A percentile compares a stretch with the other conserved stretches of the same genome.
Evolutionary conservation across 2,329 filamentous ascomycete genomes (phyloP).

Genomic region (Pseudocercospora eumusae): DNA sequence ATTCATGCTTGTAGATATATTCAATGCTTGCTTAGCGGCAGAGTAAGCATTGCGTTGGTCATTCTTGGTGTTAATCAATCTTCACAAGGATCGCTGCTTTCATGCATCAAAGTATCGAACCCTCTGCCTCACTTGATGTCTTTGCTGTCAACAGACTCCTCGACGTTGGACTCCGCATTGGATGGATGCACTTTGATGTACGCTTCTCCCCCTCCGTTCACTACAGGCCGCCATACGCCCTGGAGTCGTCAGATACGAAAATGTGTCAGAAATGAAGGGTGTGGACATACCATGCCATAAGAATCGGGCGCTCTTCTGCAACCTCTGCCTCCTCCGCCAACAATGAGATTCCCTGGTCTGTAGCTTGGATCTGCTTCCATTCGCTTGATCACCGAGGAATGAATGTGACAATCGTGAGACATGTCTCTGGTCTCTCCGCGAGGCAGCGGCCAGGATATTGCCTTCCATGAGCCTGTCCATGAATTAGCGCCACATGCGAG

Average conservation of each 20-base stretch:
- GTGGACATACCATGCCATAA: constrained; percentile 61
- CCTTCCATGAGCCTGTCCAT: constrained; percentile 65
- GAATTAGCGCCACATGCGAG: background rate
- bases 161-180: background rate
- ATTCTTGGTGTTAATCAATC: background rate
- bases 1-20: background rate
- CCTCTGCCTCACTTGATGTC: background rate
- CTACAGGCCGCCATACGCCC: background rate
- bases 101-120: background rate
- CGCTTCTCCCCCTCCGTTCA: background rate
- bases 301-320: constrained; percentile 61
- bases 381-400: constrained; percentile 71
- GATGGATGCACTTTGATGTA: constrained; percentile 1
- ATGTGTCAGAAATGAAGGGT: background rate
- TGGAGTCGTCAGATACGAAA: background rate
- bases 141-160: background rate
- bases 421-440: constrained; percentile 77
- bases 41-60: background rate
- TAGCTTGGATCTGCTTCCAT: constrained; percentile 66
- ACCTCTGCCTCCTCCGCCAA: constrained; percentile 76
- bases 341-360: constrained; percentile 75
- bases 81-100: too few relatives aligned
- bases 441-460: constrained; percentile 77
- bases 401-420: constrained; percentile 67
- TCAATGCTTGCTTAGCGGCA: background rate